Base-by-base conservation (phyloP, 306 rosid species). In the Erythrophleum fordii region DNA sequence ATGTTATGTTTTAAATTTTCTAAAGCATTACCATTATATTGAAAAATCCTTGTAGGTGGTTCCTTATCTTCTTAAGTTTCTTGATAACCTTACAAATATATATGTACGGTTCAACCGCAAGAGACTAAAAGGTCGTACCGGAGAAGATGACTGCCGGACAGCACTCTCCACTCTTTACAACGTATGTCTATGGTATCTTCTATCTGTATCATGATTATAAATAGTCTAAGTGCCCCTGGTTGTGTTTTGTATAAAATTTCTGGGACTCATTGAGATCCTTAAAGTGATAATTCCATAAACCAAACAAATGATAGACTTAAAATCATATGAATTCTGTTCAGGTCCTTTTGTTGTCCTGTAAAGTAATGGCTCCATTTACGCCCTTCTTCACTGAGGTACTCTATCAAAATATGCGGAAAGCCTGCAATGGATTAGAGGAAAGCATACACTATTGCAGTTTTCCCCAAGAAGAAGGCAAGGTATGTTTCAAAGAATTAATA, bases 321-420 rank as follows among this genome's bases (percentile, higher is more conserved):
- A 44, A 76, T 39, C 39, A 60, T 74, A 41, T 10, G 31, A 65
- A 64, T 64, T 37, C 20, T 87, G 28, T 86, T 44, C 89, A 95
- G 98, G 99, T 95, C 45, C 99, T 95, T 82, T 74, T 95, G 82
- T 76, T 91, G 66, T 90, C 98, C 11, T 95, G 99, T 86, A 95
- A 93, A 90, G 99, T 92, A 48, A 95, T 95, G 99, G 96, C 99
- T 69, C 98, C 99, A 20, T 93, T 95, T 82, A 95, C 99, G 42
- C 99, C 99, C 56, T 95, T 95, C 86, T 95, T 95, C 85, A 91
- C 97, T 1, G 99, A 95, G 90, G 97, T 83, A 41, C 93, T 95
- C 39, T 93, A 90, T 90, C 99, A 93, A 79, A 95, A 95, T 87
- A 86, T 93, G 89, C 87, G 97, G 66, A 95, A 95, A 85, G 97